Percentiles rank a stretch among this genome's conserved stretches.
Conservation (phyloP, 2,329 filamentous ascomycete species). For the Thelonectria blattea region DNA sequence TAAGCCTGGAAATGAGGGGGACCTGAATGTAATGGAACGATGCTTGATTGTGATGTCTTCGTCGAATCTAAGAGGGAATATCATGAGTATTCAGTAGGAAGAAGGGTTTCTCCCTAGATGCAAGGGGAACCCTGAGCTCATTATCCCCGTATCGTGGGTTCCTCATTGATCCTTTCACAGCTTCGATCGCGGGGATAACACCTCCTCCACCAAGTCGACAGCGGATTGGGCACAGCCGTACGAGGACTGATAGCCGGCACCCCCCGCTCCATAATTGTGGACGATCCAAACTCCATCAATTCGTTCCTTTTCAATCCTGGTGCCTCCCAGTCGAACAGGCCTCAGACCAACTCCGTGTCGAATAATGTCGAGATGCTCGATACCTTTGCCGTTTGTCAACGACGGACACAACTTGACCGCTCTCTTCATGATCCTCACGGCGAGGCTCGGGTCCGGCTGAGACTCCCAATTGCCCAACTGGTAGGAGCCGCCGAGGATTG, state of each 20-base stretch:
- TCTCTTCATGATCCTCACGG: slow-evolving; percentile 77
- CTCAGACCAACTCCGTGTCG: slow-evolving; percentile 80
- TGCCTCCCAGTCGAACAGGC: slow-evolving; percentile 71
- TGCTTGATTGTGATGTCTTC: no score
- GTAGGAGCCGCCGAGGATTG: slow-evolving; percentile 77
- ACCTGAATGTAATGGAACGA: no score
- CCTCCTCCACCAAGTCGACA: slow-evolving; percentile 7
- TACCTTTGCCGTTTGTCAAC: slow-evolving; percentile 65
- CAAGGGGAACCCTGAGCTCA: neutral
- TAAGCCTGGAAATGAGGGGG: no score
- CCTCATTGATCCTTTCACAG: neutral
- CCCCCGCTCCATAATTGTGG: slow-evolving; percentile 74
- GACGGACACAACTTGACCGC: slow-evolving; percentile 65
- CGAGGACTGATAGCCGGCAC: slow-evolving; percentile 64
- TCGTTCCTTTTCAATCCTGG: slow-evolving; percentile 71
- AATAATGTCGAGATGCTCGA: slow-evolving; percentile 72
- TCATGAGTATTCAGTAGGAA: no score
- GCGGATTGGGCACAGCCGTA: slow-evolving; percentile 9
- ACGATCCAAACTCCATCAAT: slow-evolving; percentile 52
- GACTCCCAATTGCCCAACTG: slow-evolving; percentile 76
- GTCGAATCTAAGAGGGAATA: no score
- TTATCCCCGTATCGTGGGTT: neutral
- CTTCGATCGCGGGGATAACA: neutral
- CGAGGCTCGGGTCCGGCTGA: slow-evolving; percentile 73
- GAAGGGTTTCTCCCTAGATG: no score